These are phyloP conservation scores for Oleoguttula mirabilis DNA, from an alignment of 495 filamentous ascomycete genomes.

Conservation along the genomic window DNA sequence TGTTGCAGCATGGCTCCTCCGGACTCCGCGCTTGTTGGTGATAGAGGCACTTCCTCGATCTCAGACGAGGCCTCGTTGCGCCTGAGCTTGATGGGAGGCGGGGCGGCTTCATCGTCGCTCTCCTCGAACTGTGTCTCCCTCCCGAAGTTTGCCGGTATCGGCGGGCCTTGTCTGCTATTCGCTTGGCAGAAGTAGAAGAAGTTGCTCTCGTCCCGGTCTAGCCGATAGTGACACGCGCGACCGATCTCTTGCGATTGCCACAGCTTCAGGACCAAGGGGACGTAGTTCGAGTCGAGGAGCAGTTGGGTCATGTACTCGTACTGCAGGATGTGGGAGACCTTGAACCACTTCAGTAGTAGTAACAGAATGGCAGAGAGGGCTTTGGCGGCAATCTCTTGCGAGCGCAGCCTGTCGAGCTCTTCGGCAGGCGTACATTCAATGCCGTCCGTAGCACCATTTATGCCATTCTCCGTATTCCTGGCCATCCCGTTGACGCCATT, in stretches of 20 bases:
- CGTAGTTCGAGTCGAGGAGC: constrained; percentile 82
- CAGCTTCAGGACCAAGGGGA: constrained; percentile 82
- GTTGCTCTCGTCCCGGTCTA: constrained; percentile 70
- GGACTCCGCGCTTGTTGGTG: neutral
- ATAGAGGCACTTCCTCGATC: constrained; percentile 5
- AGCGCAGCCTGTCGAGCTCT: constrained; percentile 66
- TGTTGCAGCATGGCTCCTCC: neutral
- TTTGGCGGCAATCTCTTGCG: constrained; percentile 78
- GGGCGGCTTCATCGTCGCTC: constrained; percentile 51
- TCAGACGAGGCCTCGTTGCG: constrained; percentile 21
- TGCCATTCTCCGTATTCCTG: constrained; percentile 23
- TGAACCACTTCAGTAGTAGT: constrained; percentile 89
- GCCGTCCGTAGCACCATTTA: constrained; percentile 21
- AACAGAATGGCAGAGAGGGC: constrained; percentile 77
- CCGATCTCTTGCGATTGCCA: constrained; percentile 89
- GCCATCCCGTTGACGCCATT: constrained; percentile 23
- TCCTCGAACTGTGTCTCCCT: constrained; percentile 10
- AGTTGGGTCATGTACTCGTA: constrained; percentile 94
- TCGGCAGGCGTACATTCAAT: constrained; percentile 35
- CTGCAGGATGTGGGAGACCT: constrained; percentile 85
- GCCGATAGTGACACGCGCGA: constrained; percentile 68
- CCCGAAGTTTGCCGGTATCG: neutral
- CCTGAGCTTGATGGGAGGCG: constrained; percentile 59
- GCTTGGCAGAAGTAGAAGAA: constrained; percentile 77
- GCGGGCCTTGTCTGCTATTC: constrained; percentile 21